Conservation (phyloP, 164 flowering plant species). For the Stephania japonica region DNA sequence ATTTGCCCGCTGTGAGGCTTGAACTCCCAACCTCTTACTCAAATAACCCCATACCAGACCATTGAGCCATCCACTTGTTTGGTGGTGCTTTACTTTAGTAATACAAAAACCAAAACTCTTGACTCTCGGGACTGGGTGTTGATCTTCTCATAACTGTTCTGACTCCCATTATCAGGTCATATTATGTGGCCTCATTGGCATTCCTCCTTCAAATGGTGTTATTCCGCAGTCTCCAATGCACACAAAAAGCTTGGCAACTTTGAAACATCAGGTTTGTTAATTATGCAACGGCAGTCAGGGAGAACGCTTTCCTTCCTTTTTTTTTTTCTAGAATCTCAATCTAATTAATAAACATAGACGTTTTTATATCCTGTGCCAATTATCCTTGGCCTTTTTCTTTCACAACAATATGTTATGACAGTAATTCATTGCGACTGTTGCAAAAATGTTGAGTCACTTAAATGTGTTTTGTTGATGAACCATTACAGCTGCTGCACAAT, state of each 20-base stretch:
- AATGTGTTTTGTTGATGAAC: not conserved
- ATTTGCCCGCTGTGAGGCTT: no score
- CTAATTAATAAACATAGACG: not conserved
- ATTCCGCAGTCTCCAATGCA: conserved; percentile 99
- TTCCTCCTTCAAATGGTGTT: conserved; percentile 97
- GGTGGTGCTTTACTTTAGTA: no score
- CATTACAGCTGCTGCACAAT: conserved; percentile 66
- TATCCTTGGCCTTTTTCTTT: not conserved
- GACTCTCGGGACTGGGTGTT: not conserved
- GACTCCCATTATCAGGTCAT: conserved; percentile 36
- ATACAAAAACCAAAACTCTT: not conserved
- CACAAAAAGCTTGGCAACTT: conserved; percentile 90
- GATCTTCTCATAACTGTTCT: not conserved
- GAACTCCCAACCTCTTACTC: no score
- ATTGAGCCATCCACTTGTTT: no score
- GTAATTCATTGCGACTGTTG: conserved; percentile 45
- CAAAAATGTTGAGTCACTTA: conserved; percentile 27
- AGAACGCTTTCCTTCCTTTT: not conserved
- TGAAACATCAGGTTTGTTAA: conserved; percentile 75
- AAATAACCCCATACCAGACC: no score
- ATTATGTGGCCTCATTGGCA: conserved; percentile 84
- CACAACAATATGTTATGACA: not conserved
- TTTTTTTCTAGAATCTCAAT: not conserved
- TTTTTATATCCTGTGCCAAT: not conserved
- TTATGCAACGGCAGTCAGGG: not conserved